phyloP scores from a whole-genome alignment of 2,329 filamentous ascomycete species.

The Neonectria magnoliae region DNA sequence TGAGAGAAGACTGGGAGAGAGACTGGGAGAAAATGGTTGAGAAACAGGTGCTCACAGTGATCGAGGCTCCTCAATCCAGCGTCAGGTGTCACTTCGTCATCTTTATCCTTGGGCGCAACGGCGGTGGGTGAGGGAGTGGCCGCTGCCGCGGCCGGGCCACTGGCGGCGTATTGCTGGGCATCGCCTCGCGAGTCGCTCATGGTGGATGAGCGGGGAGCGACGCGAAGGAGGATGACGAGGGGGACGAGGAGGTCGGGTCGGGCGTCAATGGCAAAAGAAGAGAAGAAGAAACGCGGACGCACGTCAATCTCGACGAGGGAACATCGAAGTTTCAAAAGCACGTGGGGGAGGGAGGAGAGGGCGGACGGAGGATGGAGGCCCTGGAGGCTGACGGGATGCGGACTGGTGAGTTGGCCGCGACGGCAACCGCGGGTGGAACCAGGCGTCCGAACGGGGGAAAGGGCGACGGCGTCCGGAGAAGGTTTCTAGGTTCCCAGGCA shows the following conservation, averaged over 20 bases:
- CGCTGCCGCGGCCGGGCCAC: slow-evolving; percentile 24
- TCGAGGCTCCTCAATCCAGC: slow-evolving; percentile 84
- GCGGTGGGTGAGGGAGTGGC: slow-evolving; percentile 21
- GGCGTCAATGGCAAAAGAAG: slow-evolving; percentile 26
- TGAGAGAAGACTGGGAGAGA: neutral
- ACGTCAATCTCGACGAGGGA: slow-evolving; percentile 21
- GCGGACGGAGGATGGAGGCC: neutral
- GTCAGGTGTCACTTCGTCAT: slow-evolving; percentile 56
- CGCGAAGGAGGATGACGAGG: slow-evolving; percentile 1
- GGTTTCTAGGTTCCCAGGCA: slow-evolving; percentile 12
- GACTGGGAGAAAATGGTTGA: neutral
- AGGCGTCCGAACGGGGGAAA: slow-evolving; percentile 14
- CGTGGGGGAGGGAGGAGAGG: slow-evolving; percentile 3
- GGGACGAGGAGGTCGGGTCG: neutral
- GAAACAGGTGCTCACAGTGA: slow-evolving; percentile 69
- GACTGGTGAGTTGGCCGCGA: slow-evolving; percentile 17
- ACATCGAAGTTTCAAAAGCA: slow-evolving; percentile 14
- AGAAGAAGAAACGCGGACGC: slow-evolving; percentile 14
- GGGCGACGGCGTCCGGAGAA: slow-evolving; percentile 18
- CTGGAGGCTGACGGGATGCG: neutral
- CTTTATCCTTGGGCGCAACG: slow-evolving; percentile 35
- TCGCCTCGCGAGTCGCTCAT: slow-evolving; percentile 49
- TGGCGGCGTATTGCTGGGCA: slow-evolving; percentile 43
- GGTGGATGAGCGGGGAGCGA: slow-evolving; percentile 31
- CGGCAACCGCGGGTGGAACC: slow-evolving; percentile 15